Base-by-base conservation (phyloP, 768 basidiomycete species). In the Paxillus ammoniavirescens region DNA sequence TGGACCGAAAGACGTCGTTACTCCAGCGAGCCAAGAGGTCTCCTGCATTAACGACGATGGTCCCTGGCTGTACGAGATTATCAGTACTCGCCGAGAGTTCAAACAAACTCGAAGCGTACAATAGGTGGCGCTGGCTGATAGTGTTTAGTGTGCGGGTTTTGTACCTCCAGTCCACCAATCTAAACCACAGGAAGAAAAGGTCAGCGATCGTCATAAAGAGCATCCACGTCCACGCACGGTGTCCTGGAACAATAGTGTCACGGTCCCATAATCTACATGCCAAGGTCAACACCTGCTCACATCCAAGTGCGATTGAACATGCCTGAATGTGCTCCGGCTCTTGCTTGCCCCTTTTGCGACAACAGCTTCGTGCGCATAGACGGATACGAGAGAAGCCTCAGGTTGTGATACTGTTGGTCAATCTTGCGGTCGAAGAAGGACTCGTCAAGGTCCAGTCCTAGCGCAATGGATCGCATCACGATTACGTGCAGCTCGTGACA, bases 261-360 rank as follows among this genome's bases (percentile, higher is more conserved):
- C 66, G n/a, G 89, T 86, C 4, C 90, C 90, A 57, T 91, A 90
- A 68, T 92, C 88, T 83, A 60, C n/a, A 36, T 15, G 8, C 15
- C 8, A 5, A 47, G 5, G 8, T 51, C 15, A 54, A 31, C 30
- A 38, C 47, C 5, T n/a, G 17, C 49, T n/a, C 42, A 41, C 13
- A 35, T 14, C 2, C 8, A n/a, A 42, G 28, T 41, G 40, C 17
- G 35, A 14, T 3, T 35, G 18, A 31, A 33, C 68, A 45, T 55
- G 79, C 86, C 89, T 44, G 89, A 89, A 63, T 94, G 92, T 18
- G 88, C 84, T 10, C 89, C 91, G 14, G 91, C 91, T 26, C 92
- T 79, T 13, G 88, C 84, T 63, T 90, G 88, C 1, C 87, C 89
- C 1, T 86, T 82, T 37, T 75, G 67, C 36, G 75, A 73, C 42